Base-by-base conservation (phyloP, 805 yeast species). In the Clavispora phyllophila region DNA sequence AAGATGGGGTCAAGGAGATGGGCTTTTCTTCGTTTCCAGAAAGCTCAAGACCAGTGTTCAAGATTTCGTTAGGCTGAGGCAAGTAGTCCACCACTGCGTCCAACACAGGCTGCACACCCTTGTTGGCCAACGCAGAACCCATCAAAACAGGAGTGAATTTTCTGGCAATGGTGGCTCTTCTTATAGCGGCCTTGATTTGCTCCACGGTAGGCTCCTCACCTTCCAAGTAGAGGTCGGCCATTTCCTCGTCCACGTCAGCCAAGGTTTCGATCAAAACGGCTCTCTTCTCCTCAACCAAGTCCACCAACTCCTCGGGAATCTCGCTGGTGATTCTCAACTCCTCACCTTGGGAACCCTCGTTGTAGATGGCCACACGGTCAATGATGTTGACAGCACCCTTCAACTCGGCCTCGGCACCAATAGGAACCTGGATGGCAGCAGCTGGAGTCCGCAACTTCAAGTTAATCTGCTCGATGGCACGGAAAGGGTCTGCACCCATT, bases 51-150 rank as follows among this genome's bases (percentile, higher is more conserved):
- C 95, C 99, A 29, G 86, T 84, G 69, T 93, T 93, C 57, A 87
- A 72, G 42, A 93, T 82, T 67, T 93, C 96, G 48, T 93, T 81
- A 43, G 99, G 99, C 63, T 91, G 82, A 36, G 99, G 99, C 57
- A 93, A 76, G 67, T 82, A 93, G 63, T 91, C 97, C 51, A 91
- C 91, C 46, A 93, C 96, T 32, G 97, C 93, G 64, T 93, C 97
- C 55, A 93, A 74, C 28, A 91, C 96, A 18, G 90, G 90, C 72
- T 93, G 99, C 51, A 93, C 77, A 66, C 97, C 96, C 52, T 83
- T 87, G 71, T 93, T 93, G 45, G 98, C 99, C 50, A 93, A 75
- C 15, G 99, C 99, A 39, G 97, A 88, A 18, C 99, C 99, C 97
- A 93, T 93, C 51, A 91, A 73, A n/a, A 93, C 98, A n/a, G 99